Base-by-base conservation (phyloP, 257 asterid species). In the Nemophila menziesii region DNA sequence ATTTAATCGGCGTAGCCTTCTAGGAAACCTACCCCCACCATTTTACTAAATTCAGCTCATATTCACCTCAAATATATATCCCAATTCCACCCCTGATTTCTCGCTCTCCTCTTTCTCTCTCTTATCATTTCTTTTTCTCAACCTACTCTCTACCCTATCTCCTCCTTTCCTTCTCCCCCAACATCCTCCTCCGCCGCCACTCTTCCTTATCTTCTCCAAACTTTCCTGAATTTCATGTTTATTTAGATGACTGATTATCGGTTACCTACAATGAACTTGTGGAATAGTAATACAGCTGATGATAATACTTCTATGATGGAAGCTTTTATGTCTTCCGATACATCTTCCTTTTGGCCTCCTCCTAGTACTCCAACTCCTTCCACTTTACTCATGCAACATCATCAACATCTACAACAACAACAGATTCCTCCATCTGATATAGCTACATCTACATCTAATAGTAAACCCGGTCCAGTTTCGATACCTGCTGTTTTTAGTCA, bases 331-430 rank as follows among this genome's bases (percentile, higher is more conserved):
- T 63, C 82, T 16, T 67, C 85, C 4, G 92, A 75, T 66, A 73
- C 66, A n/a, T 17, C 62, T 1, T 61, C 82, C 0, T 55, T 74
- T 48, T 82, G 94, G 92, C 71, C 82, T 16, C 61, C 62, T 2
- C 48, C 58, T 17, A 22, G 50, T 39, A 51, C 48, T 3, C 41
- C 45, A 27, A 21, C 41, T 3, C 37, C 54, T 16, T 24, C 60
- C 4, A n/a, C 44, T 8, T 12, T 36, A 1, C 20, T 5, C 10
- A 24, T 39, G 39, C 33, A 38, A 11, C n/a, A n/a, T n/a, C n/a
- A n/a, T n/a, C n/a, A n/a, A 33, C 38, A 33, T 33, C 38, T 33
- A 8, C n/a, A 33, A 0, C 49, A 44, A 0, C 22, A 39, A 5
- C 37, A 41, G 10, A 22, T 20, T 2, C 53, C 59, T 0, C 14